Evolutionary conservation across 176 grass and related monocot species (phyloP).

Genomic region (Dactylis glomerata): DNA sequence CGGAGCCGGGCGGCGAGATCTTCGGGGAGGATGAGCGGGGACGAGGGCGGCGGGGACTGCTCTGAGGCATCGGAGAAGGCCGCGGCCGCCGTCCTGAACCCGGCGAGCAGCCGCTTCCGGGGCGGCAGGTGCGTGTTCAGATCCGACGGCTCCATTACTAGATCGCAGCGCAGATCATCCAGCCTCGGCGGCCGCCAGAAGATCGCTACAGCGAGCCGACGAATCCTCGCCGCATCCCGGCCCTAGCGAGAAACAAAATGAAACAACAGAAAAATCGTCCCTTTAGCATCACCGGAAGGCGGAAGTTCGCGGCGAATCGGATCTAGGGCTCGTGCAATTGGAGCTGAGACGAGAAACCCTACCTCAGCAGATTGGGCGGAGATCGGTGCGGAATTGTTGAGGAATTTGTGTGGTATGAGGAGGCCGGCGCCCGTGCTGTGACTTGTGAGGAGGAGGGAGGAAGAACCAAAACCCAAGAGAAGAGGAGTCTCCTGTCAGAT

Average conservation of each 20-base stretch:
- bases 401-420: conserved; percentile 38
- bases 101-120: conserved; percentile 93
- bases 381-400: conserved; percentile 35
- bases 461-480: conserved; percentile 37
- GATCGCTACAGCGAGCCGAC: conserved; percentile 1
- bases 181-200: neutral
- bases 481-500: neutral
- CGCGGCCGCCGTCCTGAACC: conserved; percentile 53
- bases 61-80: conserved; percentile 32
- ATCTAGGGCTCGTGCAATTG: neutral
- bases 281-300: conserved; percentile 28
- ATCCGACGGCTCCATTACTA: conserved; percentile 73
- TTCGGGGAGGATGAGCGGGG: conserved; percentile 46
- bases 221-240: conserved; percentile 16
- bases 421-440: conserved; percentile 20
- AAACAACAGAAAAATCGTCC: neutral
- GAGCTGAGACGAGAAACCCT: conserved; percentile 29
- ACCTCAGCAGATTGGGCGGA: conserved; percentile 26
- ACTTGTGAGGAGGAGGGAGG: conserved; percentile 1
- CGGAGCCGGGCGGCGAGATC: conserved; percentile 60
- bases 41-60: neutral
- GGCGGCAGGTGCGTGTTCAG: conserved; percentile 84
- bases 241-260: conserved; percentile 5
- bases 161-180: conserved; percentile 35
- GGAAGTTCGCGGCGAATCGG: conserved; percentile 14